Base-by-base conservation (phyloP, 805 yeast species). In the Hanseniaspora taiwanica region DNA sequence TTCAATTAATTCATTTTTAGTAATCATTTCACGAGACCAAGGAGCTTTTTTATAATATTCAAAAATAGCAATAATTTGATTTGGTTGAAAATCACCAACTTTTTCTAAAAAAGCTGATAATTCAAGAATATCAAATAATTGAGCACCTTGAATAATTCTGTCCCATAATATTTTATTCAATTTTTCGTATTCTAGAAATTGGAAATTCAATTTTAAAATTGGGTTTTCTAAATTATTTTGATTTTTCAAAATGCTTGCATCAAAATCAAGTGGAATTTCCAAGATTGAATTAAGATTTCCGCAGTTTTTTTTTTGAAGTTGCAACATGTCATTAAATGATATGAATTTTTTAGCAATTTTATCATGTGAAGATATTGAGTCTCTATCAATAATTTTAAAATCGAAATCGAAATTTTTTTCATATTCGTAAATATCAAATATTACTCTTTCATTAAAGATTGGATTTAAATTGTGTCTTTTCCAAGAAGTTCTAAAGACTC, bases 401-500 rank as follows among this genome's bases (percentile, higher is more conserved):
- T 72, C 71, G 37, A 91, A 62, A 39, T 78, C 72, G 54, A 68
- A 89, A 46, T 69, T 69, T 20, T 62, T 59, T 53, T 89, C 96
- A 45, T 69, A 71, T 3, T 74, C 68, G 27, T 73, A 64, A 0
- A 89, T 72, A 46, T 86, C 94, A 54, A 89, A 81, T 1, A 89
- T 78, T 17, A 87, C 59, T 47, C 79, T 64, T 56, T 87, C 94
- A 50, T 85, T 77, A 60, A 77, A 89, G 1, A 77, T 68, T 0
- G 98, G 98, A 40, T 78, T 78, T 39, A 84, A 58, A 1, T 84
- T 79, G 56, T 89, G 96, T 18, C 82, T 71, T 48, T 78, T 71
- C 77, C 86, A 80, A 9, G 86, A 77, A 0, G 96, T 86, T 48
- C 93, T 72, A 57, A 74, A 89, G 0, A 89, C 85, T 48, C 80